Conservation (phyloP, 2,329 filamentous ascomycete genomes). For the Neoascochyta sp. region DNA sequence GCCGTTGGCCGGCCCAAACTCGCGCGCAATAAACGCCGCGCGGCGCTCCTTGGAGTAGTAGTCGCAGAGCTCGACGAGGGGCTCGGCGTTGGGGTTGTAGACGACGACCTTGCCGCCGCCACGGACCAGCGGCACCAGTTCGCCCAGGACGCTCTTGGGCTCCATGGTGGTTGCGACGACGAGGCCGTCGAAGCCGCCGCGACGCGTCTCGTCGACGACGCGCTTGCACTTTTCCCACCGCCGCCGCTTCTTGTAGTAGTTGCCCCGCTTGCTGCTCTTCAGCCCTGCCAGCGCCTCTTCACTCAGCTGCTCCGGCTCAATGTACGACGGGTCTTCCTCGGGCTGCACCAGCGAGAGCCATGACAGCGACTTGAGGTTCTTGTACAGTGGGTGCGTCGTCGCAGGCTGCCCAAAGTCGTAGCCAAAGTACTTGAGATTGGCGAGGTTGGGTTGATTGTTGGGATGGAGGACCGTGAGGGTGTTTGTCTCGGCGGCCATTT, state of each 20-base stretch:
- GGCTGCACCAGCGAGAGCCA: conserved; percentile 90
- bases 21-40: conserved; percentile 56
- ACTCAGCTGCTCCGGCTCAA: conserved; percentile 58
- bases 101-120: conserved; percentile 83
- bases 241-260: conserved; percentile 83
- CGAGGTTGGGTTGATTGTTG: conserved; percentile 82
- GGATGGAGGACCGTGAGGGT: conserved; percentile 77
- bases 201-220: conserved; percentile 70
- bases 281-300: conserved; percentile 62
- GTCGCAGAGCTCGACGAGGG: conserved; percentile 73
- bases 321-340: conserved; percentile 69
- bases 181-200: conserved; percentile 77
- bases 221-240: conserved; percentile 71
- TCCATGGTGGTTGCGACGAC: conserved; percentile 82
- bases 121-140: conserved; percentile 72
- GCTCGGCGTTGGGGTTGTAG: conserved; percentile 77
- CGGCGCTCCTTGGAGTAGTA: conserved; percentile 77
- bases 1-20: conserved; percentile 22
- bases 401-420: conserved; percentile 66
- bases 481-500: conserved; percentile 66
- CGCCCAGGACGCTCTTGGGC: conserved; percentile 67
- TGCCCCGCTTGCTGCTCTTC: conserved; percentile 79
- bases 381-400: conserved; percentile 71
- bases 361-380: conserved; percentile 76
- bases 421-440: conserved; percentile 82